Evolutionary conservation across 2,329 filamentous ascomycete species (phyloP).

Genomic region (Fusarium sp.): DNA sequence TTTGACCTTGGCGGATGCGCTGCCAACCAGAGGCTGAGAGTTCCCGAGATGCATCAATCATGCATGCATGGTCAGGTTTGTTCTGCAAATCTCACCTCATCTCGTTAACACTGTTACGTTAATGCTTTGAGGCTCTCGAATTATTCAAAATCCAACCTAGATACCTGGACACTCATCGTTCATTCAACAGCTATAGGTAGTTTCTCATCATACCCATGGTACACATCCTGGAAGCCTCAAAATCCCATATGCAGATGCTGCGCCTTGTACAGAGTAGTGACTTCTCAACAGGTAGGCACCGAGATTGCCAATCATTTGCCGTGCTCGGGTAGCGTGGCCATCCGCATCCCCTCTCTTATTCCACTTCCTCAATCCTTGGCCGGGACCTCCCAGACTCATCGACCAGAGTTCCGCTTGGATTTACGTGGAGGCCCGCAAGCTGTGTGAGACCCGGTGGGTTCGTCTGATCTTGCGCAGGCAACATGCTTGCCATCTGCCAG

Average conservation of each 20-base stretch:
- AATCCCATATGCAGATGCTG: slow-evolving; percentile 18
- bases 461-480: slow-evolving; percentile 52
- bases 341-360: slow-evolving; percentile 55
- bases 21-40: slow-evolving; percentile 9
- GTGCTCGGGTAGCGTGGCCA: slow-evolving; percentile 28
- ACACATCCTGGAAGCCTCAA: slow-evolving; percentile 10
- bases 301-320: slow-evolving; percentile 44
- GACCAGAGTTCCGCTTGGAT: slow-evolving; percentile 44
- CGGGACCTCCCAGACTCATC: slow-evolving; percentile 47
- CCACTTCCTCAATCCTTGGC: slow-evolving; percentile 70
- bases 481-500: slow-evolving; percentile 66
- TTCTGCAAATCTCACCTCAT: slow-evolving; percentile 7
- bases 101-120: slow-evolving; percentile 12
- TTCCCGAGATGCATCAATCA: slow-evolving; percentile 5
- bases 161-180: slow-evolving; percentile 1
- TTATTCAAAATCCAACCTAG: neutral
- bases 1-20: slow-evolving; percentile 21
- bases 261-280: slow-evolving; percentile 35
- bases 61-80: neutral
- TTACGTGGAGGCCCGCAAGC: slow-evolving; percentile 56
- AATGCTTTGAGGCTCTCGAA: slow-evolving; percentile 8
- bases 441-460: slow-evolving; percentile 46
- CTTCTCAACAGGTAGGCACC: slow-evolving; percentile 38
- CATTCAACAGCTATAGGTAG: neutral
- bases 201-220: neutral